Percentiles rank a stretch among this genome's conserved stretches.
Conservation (phyloP, 1,139 yeast genomes). For the Lizanozyma gosingica region DNA sequence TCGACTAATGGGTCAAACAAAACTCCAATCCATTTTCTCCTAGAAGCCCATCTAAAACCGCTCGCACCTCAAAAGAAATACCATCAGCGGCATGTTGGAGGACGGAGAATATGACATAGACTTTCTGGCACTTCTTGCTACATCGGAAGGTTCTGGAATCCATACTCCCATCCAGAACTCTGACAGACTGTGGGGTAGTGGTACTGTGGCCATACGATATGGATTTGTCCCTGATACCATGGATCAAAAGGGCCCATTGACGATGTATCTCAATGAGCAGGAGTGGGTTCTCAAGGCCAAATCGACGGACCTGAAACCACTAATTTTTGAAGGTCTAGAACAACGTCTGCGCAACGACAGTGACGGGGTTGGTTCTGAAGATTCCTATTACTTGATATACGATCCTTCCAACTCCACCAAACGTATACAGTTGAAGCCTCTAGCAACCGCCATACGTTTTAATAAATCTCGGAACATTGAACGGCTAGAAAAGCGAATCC, state of each 20-base stretch:
- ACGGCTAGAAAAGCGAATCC: constrained; percentile 3
- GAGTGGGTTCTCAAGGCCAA: constrained; percentile 25
- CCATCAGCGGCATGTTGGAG: too few relatives aligned
- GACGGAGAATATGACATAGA: constrained; percentile 43
- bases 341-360: constrained; percentile 22
- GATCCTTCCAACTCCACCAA: constrained; percentile 10
- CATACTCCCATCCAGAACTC: constrained; percentile 7
- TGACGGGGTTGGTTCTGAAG: constrained; percentile 12
- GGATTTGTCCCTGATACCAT: constrained; percentile 37
- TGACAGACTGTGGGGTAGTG: constrained; percentile 7
- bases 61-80: too few relatives aligned
- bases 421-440: constrained; percentile 15
- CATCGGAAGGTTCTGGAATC: background rate
- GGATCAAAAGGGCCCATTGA: constrained; percentile 28
- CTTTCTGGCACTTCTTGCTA: constrained; percentile 17
- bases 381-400: constrained; percentile 24
- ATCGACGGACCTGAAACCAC: constrained; percentile 16
- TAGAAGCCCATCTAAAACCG: too few relatives aligned
- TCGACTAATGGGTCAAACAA: too few relatives aligned
- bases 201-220: constrained; percentile 30
- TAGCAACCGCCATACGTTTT: constrained; percentile 26
- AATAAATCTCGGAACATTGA: constrained; percentile 28
- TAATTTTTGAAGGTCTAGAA: constrained; percentile 33
- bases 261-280: constrained; percentile 26
- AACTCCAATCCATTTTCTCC: too few relatives aligned